Percentiles rank a stretch among this genome's conserved stretches.
phyloP scores from a whole-genome alignment of 1,139 yeast species.

The Saccharomycopsis hybrid region DNA sequence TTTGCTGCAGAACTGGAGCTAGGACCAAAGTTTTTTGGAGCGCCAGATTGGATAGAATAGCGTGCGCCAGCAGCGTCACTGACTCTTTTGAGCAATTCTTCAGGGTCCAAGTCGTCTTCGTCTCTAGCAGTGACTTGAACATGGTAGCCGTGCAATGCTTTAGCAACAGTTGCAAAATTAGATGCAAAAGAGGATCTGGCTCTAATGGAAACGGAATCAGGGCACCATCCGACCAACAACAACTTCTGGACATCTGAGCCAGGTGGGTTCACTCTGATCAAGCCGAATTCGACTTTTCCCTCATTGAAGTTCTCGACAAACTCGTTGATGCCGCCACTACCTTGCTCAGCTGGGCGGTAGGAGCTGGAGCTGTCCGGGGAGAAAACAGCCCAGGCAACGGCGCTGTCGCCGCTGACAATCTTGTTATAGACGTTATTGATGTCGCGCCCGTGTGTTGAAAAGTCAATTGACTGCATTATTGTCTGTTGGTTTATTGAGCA shows the following conservation, averaged over 20 bases:
- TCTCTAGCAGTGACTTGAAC: constrained; percentile 97
- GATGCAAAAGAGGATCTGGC: constrained; percentile 68
- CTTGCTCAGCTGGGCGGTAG: constrained; percentile 51
- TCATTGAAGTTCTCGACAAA: constrained; percentile 80
- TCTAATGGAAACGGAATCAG: constrained; percentile 75
- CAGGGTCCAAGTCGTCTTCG: constrained; percentile 77
- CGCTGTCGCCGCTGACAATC: constrained; percentile 39
- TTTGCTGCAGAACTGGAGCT: constrained; percentile 44
- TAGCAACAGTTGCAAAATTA: constrained; percentile 69
- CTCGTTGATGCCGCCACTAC: constrained; percentile 63
- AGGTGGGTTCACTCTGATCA: constrained; percentile 81
- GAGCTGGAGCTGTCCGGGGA: constrained; percentile 52
- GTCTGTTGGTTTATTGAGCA: neutral
- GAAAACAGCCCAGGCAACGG: constrained; percentile 54
- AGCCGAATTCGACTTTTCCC: constrained; percentile 85
- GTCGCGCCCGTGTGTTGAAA: constrained; percentile 21
- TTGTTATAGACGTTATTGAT: constrained; percentile 16
- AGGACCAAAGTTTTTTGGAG: constrained; percentile 7
- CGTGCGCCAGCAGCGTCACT: constrained; percentile 95
- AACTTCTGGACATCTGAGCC: constrained; percentile 84
- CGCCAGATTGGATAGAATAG: constrained; percentile 58
- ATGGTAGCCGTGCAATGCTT: constrained; percentile 73
- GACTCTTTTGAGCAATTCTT: constrained; percentile 67
- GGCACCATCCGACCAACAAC: constrained; percentile 90
- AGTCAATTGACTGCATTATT: constrained; percentile 20